These are phyloP conservation scores for Cucumis cinereus DNA, from an alignment of 306 rosid genomes.

Conservation along the genomic window DNA sequence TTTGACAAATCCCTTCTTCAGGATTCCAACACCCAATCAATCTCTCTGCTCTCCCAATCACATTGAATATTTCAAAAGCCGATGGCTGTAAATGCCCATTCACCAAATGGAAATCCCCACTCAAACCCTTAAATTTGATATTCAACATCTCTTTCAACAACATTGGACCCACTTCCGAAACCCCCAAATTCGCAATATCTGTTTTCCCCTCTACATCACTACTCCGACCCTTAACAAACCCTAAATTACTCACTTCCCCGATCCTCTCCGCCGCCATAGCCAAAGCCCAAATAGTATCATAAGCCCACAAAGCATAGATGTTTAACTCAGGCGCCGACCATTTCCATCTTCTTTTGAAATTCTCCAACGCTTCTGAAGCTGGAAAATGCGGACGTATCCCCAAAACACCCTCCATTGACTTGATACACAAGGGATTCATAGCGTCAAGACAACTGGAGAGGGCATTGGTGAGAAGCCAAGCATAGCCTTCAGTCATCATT, in stretches of 20 bases:
- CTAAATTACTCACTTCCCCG: not conserved
- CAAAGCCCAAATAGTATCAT: slow-evolving; percentile 26
- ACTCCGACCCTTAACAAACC: not conserved
- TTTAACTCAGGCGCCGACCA: slow-evolving; percentile 9
- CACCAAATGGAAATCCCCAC: slow-evolving; percentile 15
- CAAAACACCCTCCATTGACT: slow-evolving; percentile 31
- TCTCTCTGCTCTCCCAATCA: slow-evolving; percentile 13
- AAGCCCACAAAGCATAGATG: slow-evolving; percentile 31
- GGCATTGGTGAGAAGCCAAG: slow-evolving; percentile 19
- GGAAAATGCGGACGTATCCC: slow-evolving; percentile 24
- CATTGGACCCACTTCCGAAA: slow-evolving; percentile 4
- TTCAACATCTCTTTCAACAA: not conserved
- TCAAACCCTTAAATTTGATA: slow-evolving; percentile 9
- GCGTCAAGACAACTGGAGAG: slow-evolving; percentile 13
- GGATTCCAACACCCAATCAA: slow-evolving; percentile 20
- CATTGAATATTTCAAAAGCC: slow-evolving; percentile 18
- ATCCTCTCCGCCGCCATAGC: slow-evolving; percentile 14
- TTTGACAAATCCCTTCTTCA: not conserved
- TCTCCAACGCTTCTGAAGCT: not conserved
- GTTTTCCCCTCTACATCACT: not conserved
- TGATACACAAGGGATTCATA: not conserved
- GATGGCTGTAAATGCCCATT: slow-evolving; percentile 21
- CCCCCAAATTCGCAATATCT: slow-evolving; percentile 8
- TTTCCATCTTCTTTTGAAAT: slow-evolving; percentile 17
- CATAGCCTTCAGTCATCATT: slow-evolving; percentile 19